phyloP scores from a whole-genome alignment of 2,329 filamentous ascomycete genomes.

The Cercospora beticola region DNA sequence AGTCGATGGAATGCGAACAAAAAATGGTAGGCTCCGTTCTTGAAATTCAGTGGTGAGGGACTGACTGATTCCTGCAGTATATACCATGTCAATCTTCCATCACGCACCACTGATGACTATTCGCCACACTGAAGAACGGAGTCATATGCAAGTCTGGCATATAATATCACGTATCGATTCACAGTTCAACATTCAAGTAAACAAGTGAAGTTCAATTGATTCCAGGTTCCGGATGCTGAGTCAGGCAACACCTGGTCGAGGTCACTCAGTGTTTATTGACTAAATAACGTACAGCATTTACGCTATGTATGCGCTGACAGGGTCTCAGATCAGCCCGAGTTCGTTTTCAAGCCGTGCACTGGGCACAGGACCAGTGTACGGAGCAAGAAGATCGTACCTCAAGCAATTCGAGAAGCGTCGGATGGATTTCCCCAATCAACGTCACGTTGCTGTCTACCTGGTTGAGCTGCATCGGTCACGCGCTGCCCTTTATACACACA shows the following conservation, averaged over 20 bases:
- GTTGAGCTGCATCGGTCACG: too few relatives aligned
- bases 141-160: too few relatives aligned
- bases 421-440: too few relatives aligned
- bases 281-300: neutral
- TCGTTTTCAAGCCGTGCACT: too few relatives aligned
- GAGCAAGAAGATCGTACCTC: too few relatives aligned
- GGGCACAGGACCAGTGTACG: too few relatives aligned
- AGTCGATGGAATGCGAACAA: too few relatives aligned
- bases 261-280: neutral
- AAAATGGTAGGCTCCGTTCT: too few relatives aligned
- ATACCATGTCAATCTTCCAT: neutral
- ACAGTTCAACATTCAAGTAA: neutral
- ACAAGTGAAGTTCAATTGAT: neutral
- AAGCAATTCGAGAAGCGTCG: too few relatives aligned
- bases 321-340: neutral
- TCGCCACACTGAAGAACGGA: neutral
- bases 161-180: neutral
- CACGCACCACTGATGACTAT: neutral
- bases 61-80: neutral
- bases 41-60: too few relatives aligned
- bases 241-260: neutral
- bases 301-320: neutral
- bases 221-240: neutral
- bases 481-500: too few relatives aligned
- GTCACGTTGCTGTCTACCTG: too few relatives aligned